Conservation (phyloP, 129 eudicot genomes). For the Mikania micrantha region DNA sequence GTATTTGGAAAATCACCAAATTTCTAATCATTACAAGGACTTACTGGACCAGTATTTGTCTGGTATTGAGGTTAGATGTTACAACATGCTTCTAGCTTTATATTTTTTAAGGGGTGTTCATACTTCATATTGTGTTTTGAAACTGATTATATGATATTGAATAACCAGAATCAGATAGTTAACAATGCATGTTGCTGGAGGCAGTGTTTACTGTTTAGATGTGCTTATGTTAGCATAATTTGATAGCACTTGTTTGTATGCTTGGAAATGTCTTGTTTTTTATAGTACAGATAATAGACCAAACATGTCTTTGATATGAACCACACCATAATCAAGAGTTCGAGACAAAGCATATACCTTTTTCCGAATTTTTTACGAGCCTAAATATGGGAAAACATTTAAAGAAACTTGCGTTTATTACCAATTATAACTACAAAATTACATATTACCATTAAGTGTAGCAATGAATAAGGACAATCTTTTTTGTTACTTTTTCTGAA, state of each 20-base stretch:
- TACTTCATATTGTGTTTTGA: not conserved
- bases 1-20: constrained; percentile 52
- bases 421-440: not conserved
- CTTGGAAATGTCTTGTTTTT: not conserved
- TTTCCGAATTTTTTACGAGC: not conserved
- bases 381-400: not conserved
- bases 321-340: not conserved
- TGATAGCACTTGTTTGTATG: not conserved
- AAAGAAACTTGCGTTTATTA: not conserved
- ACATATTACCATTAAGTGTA: not conserved
- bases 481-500: not conserved
- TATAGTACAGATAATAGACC: not conserved
- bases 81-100: constrained; percentile 6
- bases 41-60: constrained; percentile 67
- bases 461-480: not conserved
- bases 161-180: not conserved
- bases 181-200: not conserved
- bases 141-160: not conserved
- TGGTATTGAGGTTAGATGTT: constrained; percentile 69
- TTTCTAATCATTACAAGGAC: constrained; percentile 45
- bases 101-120: not conserved
- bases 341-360: not conserved
- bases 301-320: not conserved
- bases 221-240: not conserved
- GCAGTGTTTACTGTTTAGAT: not conserved